Conservation (phyloP, 148 eudicot genomes). For the Silene conica region DNA sequence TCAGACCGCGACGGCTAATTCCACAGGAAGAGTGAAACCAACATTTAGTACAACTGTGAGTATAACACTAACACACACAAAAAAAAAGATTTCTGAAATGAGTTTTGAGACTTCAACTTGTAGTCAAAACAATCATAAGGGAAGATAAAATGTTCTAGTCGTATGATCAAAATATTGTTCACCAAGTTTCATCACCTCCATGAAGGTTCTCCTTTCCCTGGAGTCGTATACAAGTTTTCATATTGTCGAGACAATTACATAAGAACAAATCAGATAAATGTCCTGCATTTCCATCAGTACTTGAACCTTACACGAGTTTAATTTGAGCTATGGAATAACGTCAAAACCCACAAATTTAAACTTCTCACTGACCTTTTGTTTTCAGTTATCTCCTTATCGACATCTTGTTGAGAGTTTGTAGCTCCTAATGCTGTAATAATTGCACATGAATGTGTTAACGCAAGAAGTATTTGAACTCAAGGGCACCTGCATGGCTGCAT, state of each 20-base stretch:
- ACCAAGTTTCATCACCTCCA: neutral
- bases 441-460: neutral
- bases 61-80: too few species aligned
- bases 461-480: neutral
- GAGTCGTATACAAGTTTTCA: neutral
- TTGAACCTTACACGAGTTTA: neutral
- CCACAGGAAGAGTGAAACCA: too few species aligned
- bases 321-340: neutral
- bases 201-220: neutral
- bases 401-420: conserved; percentile 25
- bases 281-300: neutral
- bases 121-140: too few species aligned
- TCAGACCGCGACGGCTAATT: too few species aligned
- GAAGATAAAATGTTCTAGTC: too few species aligned
- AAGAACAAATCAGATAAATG: neutral
- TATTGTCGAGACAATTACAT: neutral
- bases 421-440: conserved; percentile 28
- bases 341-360: neutral
- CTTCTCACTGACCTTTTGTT: conserved; percentile 57
- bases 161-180: too few species aligned
- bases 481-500: too few species aligned
- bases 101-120: too few species aligned
- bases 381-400: conserved; percentile 43
- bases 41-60: too few species aligned
- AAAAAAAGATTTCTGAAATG: too few species aligned